Conservation (phyloP, 306 rosid species). For the Pachyrhizus erosus region DNA sequence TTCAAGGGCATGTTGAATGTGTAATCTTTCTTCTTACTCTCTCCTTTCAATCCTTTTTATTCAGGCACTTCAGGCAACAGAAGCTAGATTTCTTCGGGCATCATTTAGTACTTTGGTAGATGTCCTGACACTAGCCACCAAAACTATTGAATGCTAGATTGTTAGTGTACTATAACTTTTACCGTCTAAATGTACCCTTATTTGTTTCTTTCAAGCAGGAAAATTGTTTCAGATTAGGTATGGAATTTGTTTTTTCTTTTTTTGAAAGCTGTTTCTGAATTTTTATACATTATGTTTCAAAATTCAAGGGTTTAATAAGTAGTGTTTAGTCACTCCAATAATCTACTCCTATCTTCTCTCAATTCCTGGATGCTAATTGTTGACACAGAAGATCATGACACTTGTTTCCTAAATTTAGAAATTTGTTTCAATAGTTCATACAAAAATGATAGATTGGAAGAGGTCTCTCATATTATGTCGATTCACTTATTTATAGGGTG, state of each 20-base stretch:
- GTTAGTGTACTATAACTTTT: constrained; percentile 9
- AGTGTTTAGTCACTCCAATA: not conserved
- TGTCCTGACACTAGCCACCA: constrained; percentile 75
- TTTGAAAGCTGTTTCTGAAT: no score
- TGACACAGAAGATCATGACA: not conserved
- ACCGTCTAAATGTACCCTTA: not conserved
- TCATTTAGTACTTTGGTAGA: constrained; percentile 84
- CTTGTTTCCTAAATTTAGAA: not conserved
- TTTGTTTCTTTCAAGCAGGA: not conserved
- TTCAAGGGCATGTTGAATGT: not conserved
- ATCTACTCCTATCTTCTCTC: not conserved
- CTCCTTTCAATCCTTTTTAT: not conserved
- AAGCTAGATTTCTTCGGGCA: constrained; percentile 94
- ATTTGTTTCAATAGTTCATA: not conserved
- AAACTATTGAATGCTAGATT: constrained; percentile 53
- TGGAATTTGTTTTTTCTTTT: not conserved
- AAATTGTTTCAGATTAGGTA: not conserved
- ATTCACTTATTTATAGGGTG: no score
- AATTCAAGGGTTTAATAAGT: not conserved
- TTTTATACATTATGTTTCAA: not conserved
- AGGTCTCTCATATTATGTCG: not conserved
- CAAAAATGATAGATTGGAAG: not conserved
- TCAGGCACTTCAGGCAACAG: constrained; percentile 89
- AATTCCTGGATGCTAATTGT: not conserved
- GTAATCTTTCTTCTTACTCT: not conserved